A percentile compares a stretch with the other conserved stretches of the same genome.
Evolutionary conservation across 2,329 filamentous ascomycete species (phyloP).

Genomic region (Diaporthe aspalathi): DNA sequence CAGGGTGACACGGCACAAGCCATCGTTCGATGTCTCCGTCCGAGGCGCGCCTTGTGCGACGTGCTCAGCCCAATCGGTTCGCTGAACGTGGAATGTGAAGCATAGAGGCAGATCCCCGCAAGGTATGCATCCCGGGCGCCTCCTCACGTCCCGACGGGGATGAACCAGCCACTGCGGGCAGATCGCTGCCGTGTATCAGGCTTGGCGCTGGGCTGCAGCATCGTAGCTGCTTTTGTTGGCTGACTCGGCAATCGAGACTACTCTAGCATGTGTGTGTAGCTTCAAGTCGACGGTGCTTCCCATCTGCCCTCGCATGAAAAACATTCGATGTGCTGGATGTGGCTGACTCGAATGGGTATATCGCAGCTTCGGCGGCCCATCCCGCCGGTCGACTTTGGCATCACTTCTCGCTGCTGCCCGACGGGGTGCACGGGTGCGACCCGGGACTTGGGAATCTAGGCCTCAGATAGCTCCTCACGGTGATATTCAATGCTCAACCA

Average conservation of each 20-base stretch:
- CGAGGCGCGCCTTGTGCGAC: conserved; percentile 30
- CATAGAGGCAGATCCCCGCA: conserved; percentile 28
- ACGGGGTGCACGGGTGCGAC: conserved; percentile 18
- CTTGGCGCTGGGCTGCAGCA: conserved; percentile 20
- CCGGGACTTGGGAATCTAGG: not conserved
- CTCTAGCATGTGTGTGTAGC: conserved; percentile 2
- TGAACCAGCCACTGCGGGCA: not conserved
- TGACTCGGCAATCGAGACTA: conserved; percentile 28
- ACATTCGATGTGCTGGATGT: conserved; percentile 36
- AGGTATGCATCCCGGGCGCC: not conserved
- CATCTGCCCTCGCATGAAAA: conserved; percentile 19
- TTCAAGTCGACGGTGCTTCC: conserved; percentile 9
- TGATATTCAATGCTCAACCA: not conserved
- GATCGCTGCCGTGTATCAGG: conserved; percentile 15
- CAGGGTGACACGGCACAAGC: conserved; percentile 15
- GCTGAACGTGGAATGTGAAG: conserved; percentile 24
- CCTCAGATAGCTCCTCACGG: not conserved
- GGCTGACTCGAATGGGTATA: conserved; percentile 23
- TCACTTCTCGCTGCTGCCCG: conserved; percentile 10
- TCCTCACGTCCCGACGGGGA: conserved; percentile 6
- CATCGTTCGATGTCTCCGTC: conserved; percentile 38
- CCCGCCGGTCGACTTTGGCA: conserved; percentile 8
- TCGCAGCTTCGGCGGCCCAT: conserved; percentile 17
- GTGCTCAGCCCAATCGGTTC: conserved; percentile 33
- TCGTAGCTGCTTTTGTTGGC: conserved; percentile 26